These are phyloP conservation scores for Hypsizygus ulmarius DNA, from an alignment of 1,284 basidiomycete genomes.

Conservation along the genomic window DNA sequence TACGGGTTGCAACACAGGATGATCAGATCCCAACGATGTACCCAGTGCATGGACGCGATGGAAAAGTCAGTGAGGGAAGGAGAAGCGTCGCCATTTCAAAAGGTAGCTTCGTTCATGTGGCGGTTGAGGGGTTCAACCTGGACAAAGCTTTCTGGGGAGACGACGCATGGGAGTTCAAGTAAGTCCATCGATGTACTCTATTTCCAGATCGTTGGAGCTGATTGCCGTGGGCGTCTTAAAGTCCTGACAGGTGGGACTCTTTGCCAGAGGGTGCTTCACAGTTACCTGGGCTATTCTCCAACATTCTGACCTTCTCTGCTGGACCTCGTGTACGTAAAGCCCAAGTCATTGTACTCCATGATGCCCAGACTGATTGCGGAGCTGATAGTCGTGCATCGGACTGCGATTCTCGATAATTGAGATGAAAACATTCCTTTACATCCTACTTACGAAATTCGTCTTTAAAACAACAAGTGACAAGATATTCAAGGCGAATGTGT, in stretches of 20 bases:
- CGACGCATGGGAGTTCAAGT: conserved; percentile 77
- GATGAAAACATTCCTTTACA: conserved; percentile 73
- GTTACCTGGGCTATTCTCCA: conserved; percentile 68
- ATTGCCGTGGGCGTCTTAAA: conserved; percentile 26
- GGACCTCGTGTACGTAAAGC: conserved; percentile 64
- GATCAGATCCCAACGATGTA: conserved; percentile 70
- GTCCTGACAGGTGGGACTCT: conserved; percentile 77
- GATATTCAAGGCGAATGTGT: conserved; percentile 72
- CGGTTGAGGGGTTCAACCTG: conserved; percentile 74
- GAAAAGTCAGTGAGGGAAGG: conserved; percentile 39
- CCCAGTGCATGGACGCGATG: conserved; percentile 58
- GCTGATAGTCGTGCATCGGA: conserved; percentile 70
- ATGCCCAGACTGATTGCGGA: conserved; percentile 1
- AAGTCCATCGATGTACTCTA: conserved; percentile 25
- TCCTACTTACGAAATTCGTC: conserved; percentile 63
- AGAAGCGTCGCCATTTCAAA: conserved; percentile 55
- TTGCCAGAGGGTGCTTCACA: conserved; percentile 59
- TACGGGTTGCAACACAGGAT: conserved; percentile 71
- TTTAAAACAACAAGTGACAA: conserved; percentile 55
- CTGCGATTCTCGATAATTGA: conserved; percentile 77
- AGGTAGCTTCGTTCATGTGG: conserved; percentile 71
- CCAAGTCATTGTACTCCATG: conserved; percentile 2
- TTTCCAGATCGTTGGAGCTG: not conserved
- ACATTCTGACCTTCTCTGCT: conserved; percentile 72
- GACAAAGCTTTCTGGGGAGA: conserved; percentile 74